Evolutionary conservation across 129 eudicot genomes (phyloP).

Genomic region (Oenanthe sinensis): DNA sequence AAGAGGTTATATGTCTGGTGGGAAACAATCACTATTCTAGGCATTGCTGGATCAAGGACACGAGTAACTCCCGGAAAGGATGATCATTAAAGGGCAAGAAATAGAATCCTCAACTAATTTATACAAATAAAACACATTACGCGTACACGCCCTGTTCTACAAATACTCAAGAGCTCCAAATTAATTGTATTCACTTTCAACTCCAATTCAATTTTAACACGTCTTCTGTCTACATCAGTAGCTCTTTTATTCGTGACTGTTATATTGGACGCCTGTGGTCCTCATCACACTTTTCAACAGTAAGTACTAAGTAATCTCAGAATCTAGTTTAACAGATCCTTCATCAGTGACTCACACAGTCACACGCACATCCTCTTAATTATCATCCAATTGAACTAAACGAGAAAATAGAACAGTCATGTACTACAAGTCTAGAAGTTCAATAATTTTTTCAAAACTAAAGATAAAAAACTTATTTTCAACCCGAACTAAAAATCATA

Average conservation of each 20-base stretch:
- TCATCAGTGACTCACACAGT: neutral
- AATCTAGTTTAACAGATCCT: neutral
- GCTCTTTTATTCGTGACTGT: neutral
- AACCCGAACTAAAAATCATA: neutral
- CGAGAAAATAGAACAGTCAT: neutral
- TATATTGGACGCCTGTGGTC: neutral
- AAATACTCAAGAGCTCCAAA: neutral
- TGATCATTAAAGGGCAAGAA: neutral
- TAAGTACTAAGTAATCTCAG: neutral
- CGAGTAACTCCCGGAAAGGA: neutral
- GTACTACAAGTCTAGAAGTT: neutral
- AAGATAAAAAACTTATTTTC: neutral
- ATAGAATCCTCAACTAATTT: neutral
- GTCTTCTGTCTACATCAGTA: neutral
- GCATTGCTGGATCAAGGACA: neutral
- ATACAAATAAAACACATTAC: neutral
- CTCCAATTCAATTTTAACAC: neutral
- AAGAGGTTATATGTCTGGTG: neutral
- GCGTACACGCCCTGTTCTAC: neutral
- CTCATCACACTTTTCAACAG: neutral
- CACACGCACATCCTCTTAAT: neutral
- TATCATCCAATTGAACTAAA: neutral
- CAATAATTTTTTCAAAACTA: neutral
- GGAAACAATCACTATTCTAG: neutral
- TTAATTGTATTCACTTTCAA: neutral